Percentiles rank a stretch among this genome's conserved stretches.
These are phyloP conservation scores for Chrysanthemum lavandulifolium DNA, from an alignment of 129 eudicot genomes.

Conservation along the genomic window DNA sequence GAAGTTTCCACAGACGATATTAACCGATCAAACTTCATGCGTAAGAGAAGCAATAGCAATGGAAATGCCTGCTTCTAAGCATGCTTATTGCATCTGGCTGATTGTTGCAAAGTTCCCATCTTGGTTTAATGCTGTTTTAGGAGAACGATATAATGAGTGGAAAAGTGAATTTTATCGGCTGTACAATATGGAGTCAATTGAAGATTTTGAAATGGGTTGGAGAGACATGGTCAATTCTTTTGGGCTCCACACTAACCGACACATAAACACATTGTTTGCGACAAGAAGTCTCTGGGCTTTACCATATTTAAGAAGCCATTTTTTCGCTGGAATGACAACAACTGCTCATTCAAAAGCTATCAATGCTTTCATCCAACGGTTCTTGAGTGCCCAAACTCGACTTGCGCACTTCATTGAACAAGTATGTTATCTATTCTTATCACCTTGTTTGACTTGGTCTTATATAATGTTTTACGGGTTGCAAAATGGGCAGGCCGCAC, in stretches of 20 bases:
- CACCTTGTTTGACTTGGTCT: constrained; percentile 11
- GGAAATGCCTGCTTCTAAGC: constrained; percentile 95
- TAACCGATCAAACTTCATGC: constrained; percentile 90
- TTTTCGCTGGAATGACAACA: constrained; percentile 87
- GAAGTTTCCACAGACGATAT: constrained; percentile 85
- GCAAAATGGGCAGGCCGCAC: neutral
- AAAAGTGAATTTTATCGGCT: constrained; percentile 90
- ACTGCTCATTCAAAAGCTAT: constrained; percentile 87
- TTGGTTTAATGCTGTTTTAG: constrained; percentile 93
- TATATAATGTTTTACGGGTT: neutral
- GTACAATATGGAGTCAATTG: constrained; percentile 74
- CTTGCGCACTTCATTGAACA: constrained; percentile 94
- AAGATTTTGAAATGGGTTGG: constrained; percentile 97
- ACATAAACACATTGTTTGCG: constrained; percentile 74
- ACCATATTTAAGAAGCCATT: constrained; percentile 91
- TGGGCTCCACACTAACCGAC: constrained; percentile 88
- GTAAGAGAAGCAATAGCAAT: constrained; percentile 87
- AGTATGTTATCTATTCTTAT: constrained; percentile 49
- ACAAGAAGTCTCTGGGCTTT: constrained; percentile 86
- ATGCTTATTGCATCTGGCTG: constrained; percentile 97
- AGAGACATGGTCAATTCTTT: constrained; percentile 85
- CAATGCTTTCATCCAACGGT: constrained; percentile 95
- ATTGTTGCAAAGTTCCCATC: constrained; percentile 94
- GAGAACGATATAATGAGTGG: constrained; percentile 96
- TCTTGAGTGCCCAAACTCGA: constrained; percentile 95